Percentiles rank a stretch among this genome's conserved stretches.
Conservation (phyloP, 2,329 filamentous ascomycete species). For the Verticillium nubilum region DNA sequence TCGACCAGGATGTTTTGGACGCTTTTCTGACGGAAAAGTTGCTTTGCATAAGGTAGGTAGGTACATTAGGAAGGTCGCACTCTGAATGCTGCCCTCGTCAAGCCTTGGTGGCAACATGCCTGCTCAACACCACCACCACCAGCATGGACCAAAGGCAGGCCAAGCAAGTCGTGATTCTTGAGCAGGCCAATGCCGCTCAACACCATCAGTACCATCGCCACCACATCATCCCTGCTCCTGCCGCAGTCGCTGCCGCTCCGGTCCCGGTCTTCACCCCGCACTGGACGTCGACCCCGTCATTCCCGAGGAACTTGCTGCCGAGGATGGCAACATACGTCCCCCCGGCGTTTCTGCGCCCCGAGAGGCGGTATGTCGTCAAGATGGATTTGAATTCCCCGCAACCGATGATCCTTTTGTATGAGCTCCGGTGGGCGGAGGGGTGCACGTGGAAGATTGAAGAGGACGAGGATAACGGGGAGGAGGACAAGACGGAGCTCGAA, state of each 20-base stretch:
- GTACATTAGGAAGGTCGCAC: too few relatives aligned
- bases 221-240: neutral
- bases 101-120: too few relatives aligned
- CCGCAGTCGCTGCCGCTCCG: too few relatives aligned
- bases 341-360: neutral
- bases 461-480: too few relatives aligned
- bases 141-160: neutral
- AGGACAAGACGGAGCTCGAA: too few relatives aligned
- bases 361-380: neutral
- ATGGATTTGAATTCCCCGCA: neutral
- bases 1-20: too few relatives aligned
- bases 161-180: neutral
- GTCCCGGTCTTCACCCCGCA: neutral
- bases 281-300: neutral
- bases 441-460: neutral
- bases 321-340: neutral
- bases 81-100: too few relatives aligned
- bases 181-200: neutral
- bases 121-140: neutral
- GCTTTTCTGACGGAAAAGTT: too few relatives aligned
- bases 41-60: too few relatives aligned
- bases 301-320: neutral
- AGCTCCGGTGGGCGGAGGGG: neutral
- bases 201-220: neutral
- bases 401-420: neutral